Conservation (phyloP, 805 yeast genomes). For the Ogataea allantospora region DNA sequence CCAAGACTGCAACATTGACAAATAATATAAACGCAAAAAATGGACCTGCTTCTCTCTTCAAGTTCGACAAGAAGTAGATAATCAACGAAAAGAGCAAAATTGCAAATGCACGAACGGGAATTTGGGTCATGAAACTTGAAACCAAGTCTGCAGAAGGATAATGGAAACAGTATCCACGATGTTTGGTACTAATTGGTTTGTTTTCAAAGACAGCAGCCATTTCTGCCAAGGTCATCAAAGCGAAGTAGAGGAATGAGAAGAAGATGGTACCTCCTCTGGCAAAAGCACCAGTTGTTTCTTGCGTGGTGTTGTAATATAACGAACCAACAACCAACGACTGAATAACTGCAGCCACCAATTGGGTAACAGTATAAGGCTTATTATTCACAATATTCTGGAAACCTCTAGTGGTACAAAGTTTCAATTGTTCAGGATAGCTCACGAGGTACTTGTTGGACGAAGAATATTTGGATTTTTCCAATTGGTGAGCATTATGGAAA, state of each 20-base stretch:
- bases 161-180: conserved; percentile 59
- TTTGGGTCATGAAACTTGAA: conserved; percentile 53
- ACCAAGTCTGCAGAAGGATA: conserved; percentile 65
- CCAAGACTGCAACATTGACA: conserved; percentile 36
- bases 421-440: conserved; percentile 48
- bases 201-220: conserved; percentile 56
- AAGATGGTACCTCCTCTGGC: conserved; percentile 64
- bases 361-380: conserved; percentile 49
- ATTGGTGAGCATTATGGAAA: conserved; percentile 30
- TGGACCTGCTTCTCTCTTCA: conserved; percentile 52
- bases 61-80: conserved; percentile 51
- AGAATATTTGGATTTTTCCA: conserved; percentile 40
- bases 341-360: conserved; percentile 50
- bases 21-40: conserved; percentile 51
- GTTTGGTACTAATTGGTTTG: conserved; percentile 64
- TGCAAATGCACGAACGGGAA: conserved; percentile 55
- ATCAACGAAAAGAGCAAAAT: conserved; percentile 45
- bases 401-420: conserved; percentile 53
- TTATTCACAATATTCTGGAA: conserved; percentile 55
- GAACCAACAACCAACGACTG: conserved; percentile 64
- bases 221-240: conserved; percentile 61
- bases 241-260: conserved; percentile 58
- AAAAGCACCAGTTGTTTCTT: conserved; percentile 53
- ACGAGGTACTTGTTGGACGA: conserved; percentile 38
- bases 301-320: conserved; percentile 50